These are phyloP conservation scores for Clavariopsis aquatica DNA, from an alignment of 495 filamentous ascomycete genomes.

Conservation along the genomic window DNA sequence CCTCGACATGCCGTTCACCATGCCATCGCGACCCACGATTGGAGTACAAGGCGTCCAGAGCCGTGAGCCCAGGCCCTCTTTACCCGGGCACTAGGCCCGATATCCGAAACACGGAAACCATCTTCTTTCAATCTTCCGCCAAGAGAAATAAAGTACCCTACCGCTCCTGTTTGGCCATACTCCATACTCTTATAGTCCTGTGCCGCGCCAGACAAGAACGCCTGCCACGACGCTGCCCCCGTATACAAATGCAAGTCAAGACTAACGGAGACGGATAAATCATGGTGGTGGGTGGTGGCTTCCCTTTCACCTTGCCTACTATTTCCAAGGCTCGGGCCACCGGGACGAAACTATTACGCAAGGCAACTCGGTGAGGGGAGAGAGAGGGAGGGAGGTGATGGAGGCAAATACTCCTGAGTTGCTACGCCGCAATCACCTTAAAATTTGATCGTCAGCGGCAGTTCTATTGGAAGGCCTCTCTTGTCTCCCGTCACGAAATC, in stretches of 20 bases:
- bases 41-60: background rate
- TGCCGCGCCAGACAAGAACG: background rate
- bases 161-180: background rate
- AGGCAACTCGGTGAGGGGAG: background rate
- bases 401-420: background rate
- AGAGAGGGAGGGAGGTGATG: background rate
- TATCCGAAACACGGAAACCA: background rate
- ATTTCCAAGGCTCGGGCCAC: background rate
- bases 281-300: background rate
- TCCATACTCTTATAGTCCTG: background rate
- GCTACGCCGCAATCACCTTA: background rate
- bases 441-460: background rate
- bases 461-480: background rate
- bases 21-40: background rate
- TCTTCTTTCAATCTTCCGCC: background rate
- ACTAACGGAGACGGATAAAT: background rate
- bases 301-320: background rate
- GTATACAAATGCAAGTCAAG: constrained; percentile 1
- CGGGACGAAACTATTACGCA: background rate
- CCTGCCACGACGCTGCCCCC: background rate
- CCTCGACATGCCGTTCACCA: background rate
- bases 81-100: background rate
- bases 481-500: no score
- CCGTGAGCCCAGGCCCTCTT: background rate
- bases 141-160: background rate